These are phyloP conservation scores for Phytophthora pistaciae DNA, from an alignment of 352 stramenopile species.

Conservation along the genomic window DNA sequence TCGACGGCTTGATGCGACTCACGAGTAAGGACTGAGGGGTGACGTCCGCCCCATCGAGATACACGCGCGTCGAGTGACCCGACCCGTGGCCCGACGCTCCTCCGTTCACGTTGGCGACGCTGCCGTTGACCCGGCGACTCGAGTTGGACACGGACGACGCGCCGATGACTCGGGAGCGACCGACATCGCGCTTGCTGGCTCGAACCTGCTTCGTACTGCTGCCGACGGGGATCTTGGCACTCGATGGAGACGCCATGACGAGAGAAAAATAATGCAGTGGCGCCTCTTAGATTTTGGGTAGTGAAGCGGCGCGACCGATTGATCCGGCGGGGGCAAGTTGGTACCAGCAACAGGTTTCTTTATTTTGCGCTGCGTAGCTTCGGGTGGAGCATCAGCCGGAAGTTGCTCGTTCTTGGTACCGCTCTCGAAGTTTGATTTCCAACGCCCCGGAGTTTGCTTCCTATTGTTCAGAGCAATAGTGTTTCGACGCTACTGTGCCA, in stretches of 20 bases:
- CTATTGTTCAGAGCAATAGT: too few species aligned
- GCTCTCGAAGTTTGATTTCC: too few species aligned
- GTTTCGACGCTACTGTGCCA: neutral
- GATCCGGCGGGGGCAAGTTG: neutral
- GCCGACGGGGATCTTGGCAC: conserved; percentile 47
- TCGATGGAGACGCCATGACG: conserved; percentile 63
- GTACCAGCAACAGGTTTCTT: too few species aligned
- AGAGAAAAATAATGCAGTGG: neutral
- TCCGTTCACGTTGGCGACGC: conserved; percentile 38
- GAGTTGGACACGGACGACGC: conserved; percentile 75
- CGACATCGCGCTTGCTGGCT: conserved; percentile 56
- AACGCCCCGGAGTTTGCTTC: too few species aligned
- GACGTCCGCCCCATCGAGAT: conserved; percentile 73
- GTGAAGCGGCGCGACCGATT: conserved; percentile 18
- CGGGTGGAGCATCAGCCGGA: too few species aligned
- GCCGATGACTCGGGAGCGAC: conserved; percentile 64
- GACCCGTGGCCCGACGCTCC: conserved; percentile 26
- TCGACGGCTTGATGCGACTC: conserved; percentile 74
- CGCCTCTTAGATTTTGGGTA: neutral
- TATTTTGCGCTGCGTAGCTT: too few species aligned
- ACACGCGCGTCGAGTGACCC: conserved; percentile 62
- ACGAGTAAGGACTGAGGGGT: conserved; percentile 82
- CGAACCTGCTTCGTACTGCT: conserved; percentile 45
- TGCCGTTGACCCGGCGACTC: conserved; percentile 71
- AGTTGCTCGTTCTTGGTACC: too few species aligned